phyloP scores from a whole-genome alignment of 1,284 basidiomycete genomes.

The Tilletiopsis washingtonensis region DNA sequence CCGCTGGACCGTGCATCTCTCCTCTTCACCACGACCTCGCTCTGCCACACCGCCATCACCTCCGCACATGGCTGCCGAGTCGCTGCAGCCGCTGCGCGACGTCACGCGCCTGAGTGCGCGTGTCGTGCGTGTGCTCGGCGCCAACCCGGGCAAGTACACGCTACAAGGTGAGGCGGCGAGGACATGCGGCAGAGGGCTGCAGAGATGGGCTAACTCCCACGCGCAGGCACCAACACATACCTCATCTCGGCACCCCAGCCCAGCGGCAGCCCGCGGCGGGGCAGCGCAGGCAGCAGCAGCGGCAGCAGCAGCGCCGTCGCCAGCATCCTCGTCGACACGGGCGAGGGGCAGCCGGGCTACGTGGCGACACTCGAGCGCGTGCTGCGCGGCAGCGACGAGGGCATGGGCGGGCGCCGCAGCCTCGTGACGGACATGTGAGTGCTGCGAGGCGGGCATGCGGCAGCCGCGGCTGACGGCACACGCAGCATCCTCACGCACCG shows the following conservation, averaged over 20 bases:
- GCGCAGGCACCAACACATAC: slow-evolving; percentile 79
- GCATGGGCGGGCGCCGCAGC: not conserved
- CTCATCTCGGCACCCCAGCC: slow-evolving; percentile 56
- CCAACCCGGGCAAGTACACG: slow-evolving; percentile 87
- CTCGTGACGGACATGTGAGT: slow-evolving; percentile 29
- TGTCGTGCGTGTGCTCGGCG: slow-evolving; percentile 52
- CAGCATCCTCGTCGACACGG: slow-evolving; percentile 74
- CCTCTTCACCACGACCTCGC: no score
- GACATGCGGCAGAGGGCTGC: not conserved
- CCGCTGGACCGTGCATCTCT: no score
- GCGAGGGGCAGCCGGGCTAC: slow-evolving; percentile 68
- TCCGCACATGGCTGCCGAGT: no score
- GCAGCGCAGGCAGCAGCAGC: no score
- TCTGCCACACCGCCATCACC: no score
- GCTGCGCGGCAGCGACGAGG: slow-evolving; percentile 46
- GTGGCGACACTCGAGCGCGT: slow-evolving; percentile 60
- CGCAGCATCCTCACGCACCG: slow-evolving; percentile 82
- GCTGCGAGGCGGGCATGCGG: not conserved
- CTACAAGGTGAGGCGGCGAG: slow-evolving; percentile 60
- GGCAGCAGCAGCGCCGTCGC: slow-evolving; percentile 56
- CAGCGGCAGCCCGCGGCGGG: slow-evolving; percentile 12
- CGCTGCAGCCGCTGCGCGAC: slow-evolving; percentile 9
- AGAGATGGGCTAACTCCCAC: slow-evolving; percentile 24
- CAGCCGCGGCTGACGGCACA: not conserved
- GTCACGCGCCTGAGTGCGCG: slow-evolving; percentile 14